phyloP scores from a whole-genome alignment of 192 early-diverging fungal species.

The Dissophora ornata region DNA sequence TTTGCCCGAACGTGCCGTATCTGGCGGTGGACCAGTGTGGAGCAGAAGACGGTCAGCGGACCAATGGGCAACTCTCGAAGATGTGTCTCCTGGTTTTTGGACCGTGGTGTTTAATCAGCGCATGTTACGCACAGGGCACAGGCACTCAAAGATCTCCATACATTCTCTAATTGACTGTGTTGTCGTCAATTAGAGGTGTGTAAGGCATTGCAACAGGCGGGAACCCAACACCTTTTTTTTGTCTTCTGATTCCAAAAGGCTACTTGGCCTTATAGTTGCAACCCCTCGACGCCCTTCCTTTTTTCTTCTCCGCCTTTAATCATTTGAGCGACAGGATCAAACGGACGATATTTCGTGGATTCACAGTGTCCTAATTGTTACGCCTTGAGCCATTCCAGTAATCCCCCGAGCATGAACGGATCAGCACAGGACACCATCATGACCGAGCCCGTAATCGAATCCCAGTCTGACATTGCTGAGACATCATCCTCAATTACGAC shows the following conservation, averaged over 20 bases:
- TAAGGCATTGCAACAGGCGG: no score
- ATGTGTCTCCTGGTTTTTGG: no score
- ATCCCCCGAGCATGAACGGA: slow-evolving; percentile 6
- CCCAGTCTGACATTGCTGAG: no score
- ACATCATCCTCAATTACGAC: not conserved
- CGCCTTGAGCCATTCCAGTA: not conserved
- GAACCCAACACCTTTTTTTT: not conserved
- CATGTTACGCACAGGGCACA: no score
- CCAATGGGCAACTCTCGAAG: no score
- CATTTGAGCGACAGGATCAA: not conserved
- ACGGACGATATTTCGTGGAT: no score
- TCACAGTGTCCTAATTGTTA: no score
- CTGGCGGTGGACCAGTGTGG: no score
- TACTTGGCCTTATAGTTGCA: not conserved
- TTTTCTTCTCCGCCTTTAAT: no score
- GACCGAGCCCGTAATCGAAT: slow-evolving; percentile 10
- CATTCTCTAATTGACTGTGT: slow-evolving; percentile 4
- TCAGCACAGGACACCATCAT: slow-evolving; percentile 10
- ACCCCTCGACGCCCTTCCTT: no score
- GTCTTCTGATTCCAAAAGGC: not conserved
- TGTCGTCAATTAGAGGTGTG: slow-evolving; percentile 8
- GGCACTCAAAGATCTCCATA: not conserved
- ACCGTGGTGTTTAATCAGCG: not conserved
- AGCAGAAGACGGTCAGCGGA: no score
- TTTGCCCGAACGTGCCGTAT: no score